phyloP scores from a whole-genome alignment of 2,329 filamentous ascomycete genomes.

The Aspergillus sp. region DNA sequence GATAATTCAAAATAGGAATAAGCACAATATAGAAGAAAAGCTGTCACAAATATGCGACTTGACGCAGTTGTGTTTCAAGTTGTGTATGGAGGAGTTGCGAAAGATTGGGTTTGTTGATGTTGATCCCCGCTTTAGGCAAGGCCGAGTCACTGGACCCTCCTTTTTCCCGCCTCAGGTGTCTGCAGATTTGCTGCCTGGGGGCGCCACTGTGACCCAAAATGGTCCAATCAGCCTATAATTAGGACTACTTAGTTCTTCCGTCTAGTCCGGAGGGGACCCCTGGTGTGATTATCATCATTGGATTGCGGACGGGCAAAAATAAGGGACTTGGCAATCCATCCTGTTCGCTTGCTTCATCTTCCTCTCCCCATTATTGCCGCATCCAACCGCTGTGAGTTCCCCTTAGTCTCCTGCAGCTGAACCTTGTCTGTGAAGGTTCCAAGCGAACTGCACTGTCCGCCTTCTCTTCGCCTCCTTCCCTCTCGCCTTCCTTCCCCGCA shows the following conservation, averaged over 20 bases:
- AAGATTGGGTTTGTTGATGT: slow-evolving; percentile 1
- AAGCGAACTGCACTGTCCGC: background rate
- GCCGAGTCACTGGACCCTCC: slow-evolving; percentile 3
- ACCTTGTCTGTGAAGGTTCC: background rate
- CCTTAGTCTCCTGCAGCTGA: background rate
- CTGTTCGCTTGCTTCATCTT: background rate
- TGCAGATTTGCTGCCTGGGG: background rate
- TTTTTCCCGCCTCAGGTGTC: background rate
- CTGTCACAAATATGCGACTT: slow-evolving; percentile 2
- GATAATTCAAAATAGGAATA: background rate
- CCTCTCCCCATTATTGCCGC: background rate
- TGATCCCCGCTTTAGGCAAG: slow-evolving; percentile 9
- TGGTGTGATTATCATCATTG: background rate
- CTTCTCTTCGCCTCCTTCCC: slow-evolving; percentile 10
- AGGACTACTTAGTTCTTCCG: background rate
- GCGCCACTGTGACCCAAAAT: background rate
- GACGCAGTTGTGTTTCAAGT: slow-evolving; percentile 1
- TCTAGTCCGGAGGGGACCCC: background rate
- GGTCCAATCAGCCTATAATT: background rate
- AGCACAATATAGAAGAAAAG: background rate
- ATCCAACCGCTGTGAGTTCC: background rate
- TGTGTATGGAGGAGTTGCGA: background rate
- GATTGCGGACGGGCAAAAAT: background rate
- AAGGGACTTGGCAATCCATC: background rate
- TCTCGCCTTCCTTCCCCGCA: slow-evolving; percentile 7